Evolutionary conservation across 306 rosid species (phyloP), one percentile per base, ranked within the genome.

Genomic region (Alnus rubra): DNA sequence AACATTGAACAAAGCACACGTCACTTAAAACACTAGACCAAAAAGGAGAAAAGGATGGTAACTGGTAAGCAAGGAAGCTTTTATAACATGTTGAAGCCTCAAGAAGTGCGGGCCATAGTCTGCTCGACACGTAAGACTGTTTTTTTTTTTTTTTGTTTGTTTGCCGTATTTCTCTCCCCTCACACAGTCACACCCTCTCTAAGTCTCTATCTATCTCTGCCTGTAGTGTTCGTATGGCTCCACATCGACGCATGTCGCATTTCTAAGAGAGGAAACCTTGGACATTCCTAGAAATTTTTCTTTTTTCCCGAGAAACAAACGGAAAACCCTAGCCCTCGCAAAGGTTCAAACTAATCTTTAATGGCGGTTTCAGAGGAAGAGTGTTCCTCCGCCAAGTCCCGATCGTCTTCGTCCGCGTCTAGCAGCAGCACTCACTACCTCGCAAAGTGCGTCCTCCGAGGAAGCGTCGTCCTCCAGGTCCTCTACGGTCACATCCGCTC

Each of bases 321-420:
- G 31, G 56, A 53, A 48, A 68, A 59, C 79, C 82, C 82, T 77
- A 81, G 70, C 63, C 51, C 28, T 50, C 10, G 11, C 42, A 1
- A 15, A 47, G 16, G 70, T 52, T 37, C 42, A 16, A 19, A 44
- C 58, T 69, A 52, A 79, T 54, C 71, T 51, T 39, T 19, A 80
- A 94, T 95, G 97, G 97, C 97, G 81, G 97, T 91, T 74, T 89
- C 93, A 48, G 97, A 94, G 82, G 97, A 92, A 78, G 95, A 92
- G 85, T 95, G 98, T 67, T 95, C 98, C 51, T 92, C 97, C 7
- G 85, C 88, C 5, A 90, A 91, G 79, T 82, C 91, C 9, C 86
- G 92, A 73, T 84, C 91, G 12, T 91, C 97, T 30, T 88, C 97
- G 0, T 87, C 88, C 33, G 64, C 93, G 45, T 74, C 75, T 23